Conservation (phyloP, 169 alveolate species). For the Eimeria mitis region DNA sequence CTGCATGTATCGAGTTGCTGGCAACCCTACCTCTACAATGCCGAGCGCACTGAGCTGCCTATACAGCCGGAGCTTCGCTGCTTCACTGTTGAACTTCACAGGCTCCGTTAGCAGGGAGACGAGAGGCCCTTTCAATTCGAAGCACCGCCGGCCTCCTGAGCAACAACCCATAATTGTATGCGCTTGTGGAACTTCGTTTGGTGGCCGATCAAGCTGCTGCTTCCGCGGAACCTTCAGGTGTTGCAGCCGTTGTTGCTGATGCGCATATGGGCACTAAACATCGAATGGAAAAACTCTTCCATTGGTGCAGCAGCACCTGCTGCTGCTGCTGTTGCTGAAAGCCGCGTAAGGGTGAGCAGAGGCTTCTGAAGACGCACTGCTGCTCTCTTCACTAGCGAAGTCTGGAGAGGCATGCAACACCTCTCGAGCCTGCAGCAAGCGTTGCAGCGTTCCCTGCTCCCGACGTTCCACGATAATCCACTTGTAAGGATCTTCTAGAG, state of each 20-base stretch:
- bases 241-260: neutral
- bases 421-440: conserved; percentile 18
- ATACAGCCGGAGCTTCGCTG: conserved; percentile 77
- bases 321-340: neutral
- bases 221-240: neutral
- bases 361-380: neutral
- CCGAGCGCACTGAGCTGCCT: conserved; percentile 79
- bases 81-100: conserved; percentile 58
- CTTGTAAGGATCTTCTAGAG: conserved; percentile 56
- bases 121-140: conserved; percentile 57
- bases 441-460: conserved; percentile 26
- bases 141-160: conserved; percentile 57
- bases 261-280: neutral
- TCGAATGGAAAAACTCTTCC: neutral
- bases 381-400: conserved; percentile 35
- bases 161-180: neutral
- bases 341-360: neutral
- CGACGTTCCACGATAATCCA: conserved; percentile 45
- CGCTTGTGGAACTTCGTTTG: neutral
- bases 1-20: neutral
- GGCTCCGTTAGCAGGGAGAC: conserved; percentile 44
- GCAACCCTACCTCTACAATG: conserved; percentile 54
- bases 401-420: conserved; percentile 59
- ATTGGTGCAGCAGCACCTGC: neutral
- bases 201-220: neutral